Percentiles rank a stretch among this genome's conserved stretches.
These are phyloP conservation scores for Penicillium sp. DNA, from an alignment of 2,329 filamentous ascomycete species.

Conservation along the genomic window DNA sequence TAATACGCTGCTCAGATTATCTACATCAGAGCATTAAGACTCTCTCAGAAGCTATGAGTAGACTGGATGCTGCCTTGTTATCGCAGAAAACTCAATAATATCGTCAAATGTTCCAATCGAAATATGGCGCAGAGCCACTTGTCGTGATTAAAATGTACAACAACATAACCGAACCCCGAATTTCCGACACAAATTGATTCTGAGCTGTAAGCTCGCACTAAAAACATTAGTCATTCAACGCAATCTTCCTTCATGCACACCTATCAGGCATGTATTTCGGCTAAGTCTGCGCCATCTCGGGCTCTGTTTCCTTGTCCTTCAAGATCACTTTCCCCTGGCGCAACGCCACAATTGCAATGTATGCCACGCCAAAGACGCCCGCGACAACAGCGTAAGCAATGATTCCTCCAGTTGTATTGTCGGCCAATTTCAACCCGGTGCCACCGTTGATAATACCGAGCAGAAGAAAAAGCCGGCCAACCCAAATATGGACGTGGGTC, in stretches of 20 bases:
- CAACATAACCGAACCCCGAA: background rate
- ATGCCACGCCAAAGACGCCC: constrained; percentile 15
- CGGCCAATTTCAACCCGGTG: constrained; percentile 51
- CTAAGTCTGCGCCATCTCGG: constrained; percentile 3
- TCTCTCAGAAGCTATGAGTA: constrained; percentile 36
- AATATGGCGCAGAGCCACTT: background rate
- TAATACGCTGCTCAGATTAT: constrained; percentile 15
- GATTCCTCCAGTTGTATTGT: constrained; percentile 29
- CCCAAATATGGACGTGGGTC: constrained; percentile 41
- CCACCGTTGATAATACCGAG: constrained; percentile 59
- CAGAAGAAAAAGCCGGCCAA: constrained; percentile 52
- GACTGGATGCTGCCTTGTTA: constrained; percentile 25
- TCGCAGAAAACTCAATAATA: constrained; percentile 34
- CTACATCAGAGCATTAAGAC: constrained; percentile 37
- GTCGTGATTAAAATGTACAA: background rate
- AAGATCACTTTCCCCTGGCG: constrained; percentile 11
- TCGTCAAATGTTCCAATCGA: background rate
- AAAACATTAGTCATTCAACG: background rate
- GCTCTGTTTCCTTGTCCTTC: constrained; percentile 8
- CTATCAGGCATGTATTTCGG: background rate
- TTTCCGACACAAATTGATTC: background rate
- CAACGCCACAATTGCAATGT: constrained; percentile 6
- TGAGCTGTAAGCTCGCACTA: background rate
- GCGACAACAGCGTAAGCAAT: constrained; percentile 22
- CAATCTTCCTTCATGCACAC: background rate